Evolutionary conservation across 495 filamentous ascomycete genomes (phyloP), one percentile per base, ranked within the genome.

Genomic region (Neurospora discreta): DNA sequence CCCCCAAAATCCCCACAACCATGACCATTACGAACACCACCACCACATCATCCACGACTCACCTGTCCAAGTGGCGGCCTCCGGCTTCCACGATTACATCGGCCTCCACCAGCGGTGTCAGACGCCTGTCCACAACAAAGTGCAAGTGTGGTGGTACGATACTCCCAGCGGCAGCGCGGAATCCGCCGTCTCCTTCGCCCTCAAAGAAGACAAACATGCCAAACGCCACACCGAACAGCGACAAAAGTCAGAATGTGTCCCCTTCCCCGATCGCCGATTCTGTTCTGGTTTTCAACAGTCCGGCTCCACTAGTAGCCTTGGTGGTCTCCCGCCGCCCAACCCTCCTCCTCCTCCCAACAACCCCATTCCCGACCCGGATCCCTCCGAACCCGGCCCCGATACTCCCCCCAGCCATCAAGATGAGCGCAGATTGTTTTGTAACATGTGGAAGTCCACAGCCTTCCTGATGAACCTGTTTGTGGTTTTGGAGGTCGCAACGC

Each of bases 391-490:
- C 77, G 89, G 90, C 9, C 81, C 83, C 70, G 81, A 86, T 72
- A 84, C 88, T 68, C 91, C 33, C 33, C 33, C 92, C 81, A 93
- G 90, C 3, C 60, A 52, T 82, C 86, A 89, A 72, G 81, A 85
- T 71, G 84, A 87, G 68, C 91, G 93, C 82, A 94, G 92, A 39
- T 88, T 89, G 80, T 97, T 98, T 85, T 97, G 95, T 82, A 90
- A 88, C 73, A 91, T 96, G 87, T 98, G 95, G 95, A 87, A 92
- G 40, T 90, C 89, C 52, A 89, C 93, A 71, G 93, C 91, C 11
- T 97, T 97, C 79, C 82, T 97, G 70, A 93, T 97, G 88, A 90
- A 87, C 70, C 91, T 97, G 74, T 87, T 91, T 33, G 85, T 92
- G 41, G 88, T 97, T 43, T 74, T 94, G 39, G 89, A 97, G 81